A percentile compares a stretch with the other conserved stretches of the same genome.
Evolutionary conservation across 108 stramenopile species (phyloP).

Genomic region (Nannochloropsis oceanica): DNA sequence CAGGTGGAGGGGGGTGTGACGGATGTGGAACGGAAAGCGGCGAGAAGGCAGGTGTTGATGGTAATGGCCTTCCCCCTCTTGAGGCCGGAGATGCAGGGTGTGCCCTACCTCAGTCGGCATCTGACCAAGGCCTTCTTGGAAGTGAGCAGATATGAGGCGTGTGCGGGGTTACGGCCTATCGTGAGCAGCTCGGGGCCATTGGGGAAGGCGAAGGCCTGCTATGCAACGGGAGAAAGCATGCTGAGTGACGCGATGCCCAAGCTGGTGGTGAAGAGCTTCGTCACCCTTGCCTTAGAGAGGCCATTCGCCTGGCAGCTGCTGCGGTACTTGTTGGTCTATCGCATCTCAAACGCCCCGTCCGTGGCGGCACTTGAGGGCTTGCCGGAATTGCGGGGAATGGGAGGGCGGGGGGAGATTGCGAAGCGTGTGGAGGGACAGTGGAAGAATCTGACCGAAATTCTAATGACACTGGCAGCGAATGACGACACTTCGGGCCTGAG

Average conservation of each 20-base stretch:
- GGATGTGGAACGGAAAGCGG: neutral
- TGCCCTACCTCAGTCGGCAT: neutral
- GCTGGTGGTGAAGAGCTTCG: neutral
- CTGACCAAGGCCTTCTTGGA: neutral
- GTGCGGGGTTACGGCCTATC: neutral
- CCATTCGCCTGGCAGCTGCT: neutral
- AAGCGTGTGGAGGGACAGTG: neutral
- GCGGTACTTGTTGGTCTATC: neutral
- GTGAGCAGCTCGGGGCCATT: neutral
- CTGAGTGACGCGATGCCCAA: neutral
- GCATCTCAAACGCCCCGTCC: neutral
- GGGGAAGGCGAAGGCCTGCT: neutral
- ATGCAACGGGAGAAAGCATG: neutral
- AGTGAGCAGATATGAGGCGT: neutral
- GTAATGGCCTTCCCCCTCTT: neutral
- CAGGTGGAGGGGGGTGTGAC: neutral
- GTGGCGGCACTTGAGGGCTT: neutral
- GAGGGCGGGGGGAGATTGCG: neutral
- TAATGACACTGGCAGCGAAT: neutral
- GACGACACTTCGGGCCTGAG: neutral
- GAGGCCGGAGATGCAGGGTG: neutral
- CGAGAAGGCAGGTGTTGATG: neutral
- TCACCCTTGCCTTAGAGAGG: neutral
- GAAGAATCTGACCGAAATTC: neutral
- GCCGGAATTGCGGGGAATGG: neutral